phyloP scores from a whole-genome alignment of 805 yeast genomes.

The Kodamaea jinghongensis region DNA sequence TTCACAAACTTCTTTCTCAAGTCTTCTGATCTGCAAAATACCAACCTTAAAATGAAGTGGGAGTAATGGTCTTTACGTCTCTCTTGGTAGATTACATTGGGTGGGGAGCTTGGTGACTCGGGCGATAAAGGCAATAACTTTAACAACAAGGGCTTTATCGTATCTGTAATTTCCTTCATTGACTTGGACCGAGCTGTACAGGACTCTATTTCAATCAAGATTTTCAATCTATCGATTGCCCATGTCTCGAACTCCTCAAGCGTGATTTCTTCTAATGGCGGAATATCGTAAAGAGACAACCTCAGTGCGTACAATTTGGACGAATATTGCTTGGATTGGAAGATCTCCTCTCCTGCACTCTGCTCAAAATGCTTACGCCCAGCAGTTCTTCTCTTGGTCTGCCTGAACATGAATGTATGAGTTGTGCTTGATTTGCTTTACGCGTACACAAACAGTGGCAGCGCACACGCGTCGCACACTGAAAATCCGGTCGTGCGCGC shows the following conservation, averaged over 20 bases:
- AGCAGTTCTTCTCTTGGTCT: slow-evolving; percentile 68
- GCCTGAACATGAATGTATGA: slow-evolving; percentile 66
- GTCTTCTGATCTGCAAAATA: slow-evolving; percentile 86
- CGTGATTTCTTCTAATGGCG: slow-evolving; percentile 85
- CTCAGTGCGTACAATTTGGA: slow-evolving; percentile 50
- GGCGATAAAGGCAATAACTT: slow-evolving; percentile 62
- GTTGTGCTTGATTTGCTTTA: background rate
- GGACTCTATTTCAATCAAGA: slow-evolving; percentile 81
- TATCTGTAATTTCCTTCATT: slow-evolving; percentile 60
- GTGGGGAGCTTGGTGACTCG: slow-evolving; percentile 31
- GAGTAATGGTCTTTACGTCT: slow-evolving; percentile 89
- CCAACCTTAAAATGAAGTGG: slow-evolving; percentile 83
- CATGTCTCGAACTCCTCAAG: slow-evolving; percentile 90
- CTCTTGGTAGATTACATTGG: slow-evolving; percentile 45
- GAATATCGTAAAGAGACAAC: slow-evolving; percentile 68
- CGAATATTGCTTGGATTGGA: slow-evolving; percentile 28
- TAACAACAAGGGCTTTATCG: slow-evolving; percentile 63
- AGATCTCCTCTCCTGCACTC: slow-evolving; percentile 22
- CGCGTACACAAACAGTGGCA: slow-evolving; percentile 1
- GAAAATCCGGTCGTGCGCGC: background rate
- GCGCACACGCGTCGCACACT: background rate
- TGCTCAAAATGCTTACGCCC: slow-evolving; percentile 66
- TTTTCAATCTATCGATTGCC: slow-evolving; percentile 89
- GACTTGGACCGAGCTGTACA: slow-evolving; percentile 62
- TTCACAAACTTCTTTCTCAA: slow-evolving; percentile 73